Percentiles rank a stretch among this genome's conserved stretches.
Evolutionary conservation across 1,284 basidiomycete species (phyloP).

Genomic region (Papiliotrema flavescens): DNA sequence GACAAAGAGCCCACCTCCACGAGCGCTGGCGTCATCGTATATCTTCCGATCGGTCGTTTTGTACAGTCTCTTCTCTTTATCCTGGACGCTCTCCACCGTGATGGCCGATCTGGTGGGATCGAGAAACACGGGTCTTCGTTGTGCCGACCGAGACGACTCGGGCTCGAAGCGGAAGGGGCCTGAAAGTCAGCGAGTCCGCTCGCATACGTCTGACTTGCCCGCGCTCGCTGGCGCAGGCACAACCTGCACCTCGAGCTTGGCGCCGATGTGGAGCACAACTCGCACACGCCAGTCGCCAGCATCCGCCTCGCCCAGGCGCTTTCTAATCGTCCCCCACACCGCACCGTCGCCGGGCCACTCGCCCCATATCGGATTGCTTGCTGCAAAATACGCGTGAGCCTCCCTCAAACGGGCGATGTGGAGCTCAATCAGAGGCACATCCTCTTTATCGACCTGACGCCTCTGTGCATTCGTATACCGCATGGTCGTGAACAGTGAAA

Average conservation of each 20-base stretch:
- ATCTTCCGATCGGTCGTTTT: conserved; percentile 36
- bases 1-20: conserved; percentile 17
- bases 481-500: conserved; percentile 38
- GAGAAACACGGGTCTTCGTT: conserved; percentile 22
- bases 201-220: conserved; percentile 11
- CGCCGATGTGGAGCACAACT: conserved; percentile 20
- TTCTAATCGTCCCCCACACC: conserved; percentile 28
- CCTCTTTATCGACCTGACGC: conserved; percentile 2
- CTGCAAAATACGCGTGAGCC: conserved; percentile 29
- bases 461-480: conserved; percentile 23
- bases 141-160: neutral
- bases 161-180: conserved; percentile 21
- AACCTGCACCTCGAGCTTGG: conserved; percentile 23
- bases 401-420: conserved; percentile 32
- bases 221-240: conserved; percentile 25
- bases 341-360: conserved; percentile 1
- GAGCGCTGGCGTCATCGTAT: conserved; percentile 30
- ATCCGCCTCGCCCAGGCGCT: conserved; percentile 11
- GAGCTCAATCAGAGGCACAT: conserved; percentile 27
- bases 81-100: neutral
- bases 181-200: neutral
- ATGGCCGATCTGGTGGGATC: conserved; percentile 16
- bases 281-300: conserved; percentile 37
- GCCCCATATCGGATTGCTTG: conserved; percentile 8
- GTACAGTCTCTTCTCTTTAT: conserved; percentile 24